These are phyloP conservation scores for Albatrellus sp. DNA, from an alignment of 1,284 basidiomycete species.

Conservation along the genomic window DNA sequence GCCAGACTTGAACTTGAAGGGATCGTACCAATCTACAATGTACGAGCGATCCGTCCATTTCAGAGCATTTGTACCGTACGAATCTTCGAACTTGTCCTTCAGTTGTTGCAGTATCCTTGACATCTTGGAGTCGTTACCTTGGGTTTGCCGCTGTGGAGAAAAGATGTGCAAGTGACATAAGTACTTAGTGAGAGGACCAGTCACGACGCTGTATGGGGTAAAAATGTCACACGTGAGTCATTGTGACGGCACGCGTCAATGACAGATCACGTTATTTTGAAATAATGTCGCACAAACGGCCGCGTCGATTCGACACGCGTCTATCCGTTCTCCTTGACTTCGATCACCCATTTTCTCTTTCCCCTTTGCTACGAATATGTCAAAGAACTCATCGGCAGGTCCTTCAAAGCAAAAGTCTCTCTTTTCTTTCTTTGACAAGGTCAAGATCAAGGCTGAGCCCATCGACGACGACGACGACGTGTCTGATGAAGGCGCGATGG, in stretches of 20 bases:
- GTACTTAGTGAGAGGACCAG: neutral
- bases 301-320: neutral
- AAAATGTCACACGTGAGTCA: conserved; percentile 2
- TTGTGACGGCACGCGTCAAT: conserved; percentile 8
- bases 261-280: neutral
- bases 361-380: neutral
- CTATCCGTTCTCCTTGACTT: neutral
- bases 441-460: conserved; percentile 13
- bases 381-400: conserved; percentile 3
- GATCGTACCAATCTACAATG: conserved; percentile 22
- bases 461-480: conserved; percentile 14
- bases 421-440: conserved; percentile 5
- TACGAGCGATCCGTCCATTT: conserved; percentile 32
- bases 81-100: conserved; percentile 6
- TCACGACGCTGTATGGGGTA: neutral
- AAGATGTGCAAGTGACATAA: no score
- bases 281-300: neutral
- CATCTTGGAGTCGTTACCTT: no score
- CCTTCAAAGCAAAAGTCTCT: conserved; percentile 9
- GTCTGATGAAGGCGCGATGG: conserved; percentile 13
- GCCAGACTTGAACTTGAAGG: neutral
- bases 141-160: no score
- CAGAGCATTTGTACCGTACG: conserved; percentile 27
- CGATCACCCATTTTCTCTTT: conserved; percentile 1
- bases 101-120: neutral